Percentiles rank a stretch among this genome's conserved stretches.
These are phyloP conservation scores for Candida fluviatilis DNA, from an alignment of 805 yeast genomes.

Conservation along the genomic window DNA sequence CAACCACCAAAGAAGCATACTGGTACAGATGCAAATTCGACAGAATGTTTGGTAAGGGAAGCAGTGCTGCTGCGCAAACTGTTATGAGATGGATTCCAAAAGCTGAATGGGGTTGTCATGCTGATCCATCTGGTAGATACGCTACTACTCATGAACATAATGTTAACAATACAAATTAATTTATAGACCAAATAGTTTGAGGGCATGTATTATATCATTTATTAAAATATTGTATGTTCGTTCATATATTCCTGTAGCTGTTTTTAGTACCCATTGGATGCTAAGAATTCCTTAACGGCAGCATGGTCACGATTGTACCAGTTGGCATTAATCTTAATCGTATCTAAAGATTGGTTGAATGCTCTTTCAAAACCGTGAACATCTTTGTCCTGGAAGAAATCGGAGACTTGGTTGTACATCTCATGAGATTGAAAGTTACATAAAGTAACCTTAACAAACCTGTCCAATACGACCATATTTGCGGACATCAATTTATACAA, in stretches of 20 bases:
- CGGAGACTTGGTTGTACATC: conserved; percentile 26
- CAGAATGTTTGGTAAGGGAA: conserved; percentile 74
- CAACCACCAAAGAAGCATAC: conserved; percentile 98
- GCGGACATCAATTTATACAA: conserved; percentile 43
- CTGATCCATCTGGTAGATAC: conserved; percentile 97
- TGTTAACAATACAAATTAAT: conserved; percentile 21
- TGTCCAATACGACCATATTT: conserved; percentile 49
- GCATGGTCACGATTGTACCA: conserved; percentile 48
- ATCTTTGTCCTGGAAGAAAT: conserved; percentile 27
- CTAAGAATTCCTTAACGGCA: conserved; percentile 26
- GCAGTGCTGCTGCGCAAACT: conserved; percentile 84
- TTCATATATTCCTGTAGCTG: background rate
- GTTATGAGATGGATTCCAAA: conserved; percentile 99
- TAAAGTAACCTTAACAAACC: conserved; percentile 39
- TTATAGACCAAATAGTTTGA: conserved; percentile 1
- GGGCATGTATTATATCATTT: too few relatives aligned
- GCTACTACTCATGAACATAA: conserved; percentile 80
- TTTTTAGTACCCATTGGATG: background rate
- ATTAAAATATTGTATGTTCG: background rate
- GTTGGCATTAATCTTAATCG: conserved; percentile 42
- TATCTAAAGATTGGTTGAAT: conserved; percentile 52
- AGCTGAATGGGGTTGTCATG: conserved; percentile 99
- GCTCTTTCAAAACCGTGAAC: conserved; percentile 52
- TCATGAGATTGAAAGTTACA: conserved; percentile 35
- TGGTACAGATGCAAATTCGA: conserved; percentile 98